phyloP scores from a whole-genome alignment of 2,329 filamentous ascomycete genomes.

The Neospermospora avenae region DNA sequence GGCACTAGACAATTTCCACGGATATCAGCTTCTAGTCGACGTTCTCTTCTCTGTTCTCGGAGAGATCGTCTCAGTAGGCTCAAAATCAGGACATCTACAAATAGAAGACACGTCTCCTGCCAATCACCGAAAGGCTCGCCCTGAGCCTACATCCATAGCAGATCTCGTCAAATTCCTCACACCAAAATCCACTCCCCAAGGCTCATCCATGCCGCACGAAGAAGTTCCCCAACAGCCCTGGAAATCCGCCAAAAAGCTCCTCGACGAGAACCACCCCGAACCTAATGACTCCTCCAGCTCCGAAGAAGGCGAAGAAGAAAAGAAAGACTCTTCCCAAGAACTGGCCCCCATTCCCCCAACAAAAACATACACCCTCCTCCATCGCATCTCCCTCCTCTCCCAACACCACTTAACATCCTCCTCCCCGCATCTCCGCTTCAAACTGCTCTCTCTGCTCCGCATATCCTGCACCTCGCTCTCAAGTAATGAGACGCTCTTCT shows the following conservation, averaged over 20 bases:
- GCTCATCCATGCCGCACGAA: constrained; percentile 22
- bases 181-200: constrained; percentile 35
- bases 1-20: constrained; percentile 91
- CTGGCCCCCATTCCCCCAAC: constrained; percentile 61
- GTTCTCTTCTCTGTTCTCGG: constrained; percentile 78
- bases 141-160: constrained; percentile 38
- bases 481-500: constrained; percentile 74
- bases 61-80: constrained; percentile 79
- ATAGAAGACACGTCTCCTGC: constrained; percentile 26
- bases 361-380: constrained; percentile 75
- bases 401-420: constrained; percentile 89
- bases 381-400: constrained; percentile 77
- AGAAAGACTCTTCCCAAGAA: constrained; percentile 41
- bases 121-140: constrained; percentile 44
- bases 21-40: constrained; percentile 83
- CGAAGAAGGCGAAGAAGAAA: constrained; percentile 16
- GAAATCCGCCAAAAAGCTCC: constrained; percentile 38
- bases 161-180: constrained; percentile 58
- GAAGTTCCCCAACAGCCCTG: constrained; percentile 35
- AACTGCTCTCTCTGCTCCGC: constrained; percentile 72
- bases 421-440: constrained; percentile 72
- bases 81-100: constrained; percentile 53
- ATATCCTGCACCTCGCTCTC: constrained; percentile 71
- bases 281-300: background rate
- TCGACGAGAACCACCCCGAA: constrained; percentile 27